phyloP scores from a whole-genome alignment of 345 rosid genomes.

The Citrus australasica region DNA sequence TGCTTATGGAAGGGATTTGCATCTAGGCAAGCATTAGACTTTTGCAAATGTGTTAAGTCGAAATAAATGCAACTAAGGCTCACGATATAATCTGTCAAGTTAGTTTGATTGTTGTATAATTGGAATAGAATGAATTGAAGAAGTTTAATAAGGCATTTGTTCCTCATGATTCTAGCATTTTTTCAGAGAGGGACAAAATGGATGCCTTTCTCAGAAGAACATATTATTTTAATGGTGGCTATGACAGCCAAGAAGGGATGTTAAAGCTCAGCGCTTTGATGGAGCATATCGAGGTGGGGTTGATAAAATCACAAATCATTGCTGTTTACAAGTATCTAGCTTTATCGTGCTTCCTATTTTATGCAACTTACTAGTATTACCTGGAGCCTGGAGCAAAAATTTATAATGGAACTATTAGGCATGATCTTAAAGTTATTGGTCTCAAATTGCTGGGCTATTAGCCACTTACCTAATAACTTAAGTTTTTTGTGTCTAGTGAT shows the following conservation, averaged over 20 bases:
- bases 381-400: too few relatives aligned
- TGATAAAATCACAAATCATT: neutral
- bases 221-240: conserved; percentile 59
- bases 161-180: neutral
- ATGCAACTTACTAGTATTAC: neutral
- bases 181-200: conserved; percentile 57
- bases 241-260: conserved; percentile 60
- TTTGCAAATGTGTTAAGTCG: neutral
- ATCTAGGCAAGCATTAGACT: neutral
- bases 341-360: neutral
- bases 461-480: too few relatives aligned
- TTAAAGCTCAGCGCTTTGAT: conserved; percentile 56
- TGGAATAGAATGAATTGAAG: neutral
- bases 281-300: conserved; percentile 62
- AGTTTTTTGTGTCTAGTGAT: too few relatives aligned
- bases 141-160: neutral
- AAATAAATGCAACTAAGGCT: neutral
- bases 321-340: too few relatives aligned
- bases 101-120: neutral
- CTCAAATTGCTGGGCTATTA: too few relatives aligned
- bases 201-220: conserved; percentile 65
- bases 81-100: neutral
- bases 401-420: neutral
- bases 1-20: neutral
- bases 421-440: neutral